Percentiles rank a stretch among this genome's conserved stretches.
These are phyloP conservation scores for Rhodotorula kratochvilovae DNA, from an alignment of 768 basidiomycete species.

Conservation along the genomic window DNA sequence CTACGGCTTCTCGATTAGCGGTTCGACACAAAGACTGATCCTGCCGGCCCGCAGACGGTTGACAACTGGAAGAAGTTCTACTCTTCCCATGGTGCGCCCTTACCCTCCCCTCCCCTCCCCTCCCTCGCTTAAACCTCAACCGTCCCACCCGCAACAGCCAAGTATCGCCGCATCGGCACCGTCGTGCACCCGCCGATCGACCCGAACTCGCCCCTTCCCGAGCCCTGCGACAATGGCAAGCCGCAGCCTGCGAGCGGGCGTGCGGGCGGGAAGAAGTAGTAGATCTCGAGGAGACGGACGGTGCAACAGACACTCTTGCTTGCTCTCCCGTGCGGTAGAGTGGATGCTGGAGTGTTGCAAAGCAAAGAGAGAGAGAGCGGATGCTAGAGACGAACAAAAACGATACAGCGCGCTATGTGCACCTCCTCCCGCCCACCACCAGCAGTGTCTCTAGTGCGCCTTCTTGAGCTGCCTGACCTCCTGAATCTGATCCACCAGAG, in stretches of 20 bases:
- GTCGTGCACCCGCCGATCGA: slow-evolving; percentile 67
- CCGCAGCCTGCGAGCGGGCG: slow-evolving; percentile 48
- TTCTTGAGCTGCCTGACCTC: background rate
- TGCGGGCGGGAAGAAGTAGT: too few species aligned
- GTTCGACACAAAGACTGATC: too few species aligned
- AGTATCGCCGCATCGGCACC: slow-evolving; percentile 29
- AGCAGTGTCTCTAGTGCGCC: background rate
- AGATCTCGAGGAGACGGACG: too few species aligned
- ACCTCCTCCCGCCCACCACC: too few species aligned
- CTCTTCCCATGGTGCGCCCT: slow-evolving; percentile 68
- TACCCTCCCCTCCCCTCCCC: background rate
- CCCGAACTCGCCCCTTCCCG: slow-evolving; percentile 66
- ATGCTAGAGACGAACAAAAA: background rate
- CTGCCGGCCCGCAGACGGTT: slow-evolving; percentile 65
- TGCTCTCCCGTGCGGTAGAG: too few species aligned
- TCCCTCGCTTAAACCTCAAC: background rate
- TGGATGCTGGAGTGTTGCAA: too few species aligned
- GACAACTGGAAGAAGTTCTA: slow-evolving; percentile 90
- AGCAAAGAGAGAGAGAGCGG: too few species aligned
- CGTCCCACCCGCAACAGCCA: background rate
- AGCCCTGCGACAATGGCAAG: slow-evolving; percentile 62
- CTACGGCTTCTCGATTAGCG: too few species aligned
- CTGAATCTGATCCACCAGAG: background rate
- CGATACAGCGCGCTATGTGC: background rate
- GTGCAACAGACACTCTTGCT: too few species aligned